Base-by-base conservation (phyloP, 2,329 filamentous ascomycete species). In the Aspergillus ustus region DNA sequence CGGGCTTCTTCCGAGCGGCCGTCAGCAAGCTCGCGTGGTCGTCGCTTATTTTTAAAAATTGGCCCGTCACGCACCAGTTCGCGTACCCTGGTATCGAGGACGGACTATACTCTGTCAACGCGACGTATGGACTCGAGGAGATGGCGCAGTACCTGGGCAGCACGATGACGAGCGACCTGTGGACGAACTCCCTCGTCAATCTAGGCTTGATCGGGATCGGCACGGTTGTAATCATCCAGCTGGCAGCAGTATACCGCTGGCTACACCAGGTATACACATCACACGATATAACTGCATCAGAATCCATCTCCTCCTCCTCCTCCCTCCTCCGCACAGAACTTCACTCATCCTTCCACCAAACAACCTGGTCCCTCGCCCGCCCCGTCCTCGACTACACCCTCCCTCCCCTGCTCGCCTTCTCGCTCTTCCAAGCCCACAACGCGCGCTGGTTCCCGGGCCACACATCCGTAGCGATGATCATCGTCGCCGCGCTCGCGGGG, bases 81-180 rank as follows among this genome's bases (percentile, higher is more conserved):
- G 51, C 19, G 7, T 66, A 66, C 31, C 62, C 64, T 1, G 64
- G 64, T 1, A 55, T 65, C 1, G n/a, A 61, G 13, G 54, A 65
- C 15, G 58, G 58, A 4, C 45, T 66, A 1, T 66, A 63, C 13
- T 8, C 54, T 2, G 44, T 51, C 7, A 66, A 66, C 45, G 60
- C 56, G 4, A 64, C 64, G 3, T 59, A 45, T 13, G 64, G 64
- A 6, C 37, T 64, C 6, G 64, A 66, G 17, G 53, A 61, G n/a
- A 66, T 66, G 64, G 50, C 63, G 2, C 64, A 66, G 22, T 49
- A 53, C n/a, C 31, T 66, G n/a, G 64, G 64, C 5, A 56, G 56
- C 2, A 60, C 64, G 1, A 51, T 54, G 3, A 56, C 62, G 34
- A 51, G 49, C 6, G 64, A 66, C 22, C 43, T 66, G 7, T 63